Conservation (phyloP, 192 early-diverging fungal genomes). For the Podila epicladia region DNA sequence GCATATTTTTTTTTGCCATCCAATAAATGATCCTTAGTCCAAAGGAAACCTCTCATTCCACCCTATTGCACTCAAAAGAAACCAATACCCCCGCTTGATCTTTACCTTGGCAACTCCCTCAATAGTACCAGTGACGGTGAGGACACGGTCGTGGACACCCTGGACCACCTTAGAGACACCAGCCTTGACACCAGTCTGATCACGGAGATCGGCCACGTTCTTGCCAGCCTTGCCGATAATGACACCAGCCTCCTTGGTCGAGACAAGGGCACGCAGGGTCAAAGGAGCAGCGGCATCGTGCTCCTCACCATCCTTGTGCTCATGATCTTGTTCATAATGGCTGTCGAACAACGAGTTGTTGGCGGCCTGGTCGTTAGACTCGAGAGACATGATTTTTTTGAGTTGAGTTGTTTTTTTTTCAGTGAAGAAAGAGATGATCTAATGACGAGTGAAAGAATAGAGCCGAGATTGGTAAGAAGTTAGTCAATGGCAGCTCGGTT, state of each 20-base stretch:
- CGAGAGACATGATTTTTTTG: slow-evolving; percentile 28
- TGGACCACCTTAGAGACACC: slow-evolving; percentile 92
- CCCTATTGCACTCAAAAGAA: slow-evolving; percentile 20
- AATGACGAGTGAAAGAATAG: not conserved
- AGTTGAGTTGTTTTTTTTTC: not conserved
- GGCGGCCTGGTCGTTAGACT: slow-evolving; percentile 29
- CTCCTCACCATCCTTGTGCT: slow-evolving; percentile 12
- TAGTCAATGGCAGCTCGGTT: not conserved
- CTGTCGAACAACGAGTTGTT: slow-evolving; percentile 9
- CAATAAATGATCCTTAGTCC: slow-evolving; percentile 26
- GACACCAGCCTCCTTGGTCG: slow-evolving; percentile 92
- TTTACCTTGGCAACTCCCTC: slow-evolving; percentile 76
- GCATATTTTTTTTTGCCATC: slow-evolving; percentile 54
- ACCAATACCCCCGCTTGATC: slow-evolving; percentile 5
- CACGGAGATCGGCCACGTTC: slow-evolving; percentile 91
- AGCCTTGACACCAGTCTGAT: slow-evolving; percentile 86
- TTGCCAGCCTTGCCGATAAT: slow-evolving; percentile 86
- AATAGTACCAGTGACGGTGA: slow-evolving; percentile 78
- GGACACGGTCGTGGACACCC: slow-evolving; percentile 86
- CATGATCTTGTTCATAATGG: slow-evolving; percentile 19
- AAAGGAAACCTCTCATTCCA: not conserved
- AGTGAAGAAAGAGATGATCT: not conserved
- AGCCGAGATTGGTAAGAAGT: not conserved
- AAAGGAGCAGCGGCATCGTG: slow-evolving; percentile 25
- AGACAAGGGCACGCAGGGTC: slow-evolving; percentile 79